phyloP scores from a whole-genome alignment of 2,329 filamentous ascomycete genomes.

The Xylariaceae sp. region DNA sequence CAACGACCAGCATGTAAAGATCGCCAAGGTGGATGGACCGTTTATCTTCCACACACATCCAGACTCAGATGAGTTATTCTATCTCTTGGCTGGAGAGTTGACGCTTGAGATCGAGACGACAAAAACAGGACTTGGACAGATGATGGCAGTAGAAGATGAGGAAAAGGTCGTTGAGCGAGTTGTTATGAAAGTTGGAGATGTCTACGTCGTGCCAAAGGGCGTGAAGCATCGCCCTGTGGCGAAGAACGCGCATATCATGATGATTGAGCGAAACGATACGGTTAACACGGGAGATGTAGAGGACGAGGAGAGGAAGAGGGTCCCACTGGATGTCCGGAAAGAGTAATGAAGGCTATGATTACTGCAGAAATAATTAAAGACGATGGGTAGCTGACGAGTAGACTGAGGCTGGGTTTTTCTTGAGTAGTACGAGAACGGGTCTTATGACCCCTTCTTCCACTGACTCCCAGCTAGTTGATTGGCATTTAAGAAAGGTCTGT shows the following conservation, averaged over 20 bases:
- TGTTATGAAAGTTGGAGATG: slow-evolving; percentile 12
- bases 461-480: too few species aligned
- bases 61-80: slow-evolving; percentile 18
- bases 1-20: slow-evolving; percentile 19
- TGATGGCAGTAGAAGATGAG: background rate
- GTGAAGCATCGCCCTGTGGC: slow-evolving; percentile 16
- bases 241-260: slow-evolving; percentile 9
- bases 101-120: slow-evolving; percentile 13
- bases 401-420: too few species aligned
- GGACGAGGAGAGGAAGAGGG: slow-evolving; percentile 7
- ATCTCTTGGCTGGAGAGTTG: slow-evolving; percentile 12
- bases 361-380: too few species aligned
- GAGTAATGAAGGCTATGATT: too few species aligned
- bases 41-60: slow-evolving; percentile 19
- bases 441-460: too few species aligned
- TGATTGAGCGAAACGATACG: slow-evolving; percentile 12
- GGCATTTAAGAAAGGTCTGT: too few species aligned
- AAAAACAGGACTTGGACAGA: background rate
- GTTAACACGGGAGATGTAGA: slow-evolving; percentile 13
- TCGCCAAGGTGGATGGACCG: slow-evolving; percentile 7
- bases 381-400: too few species aligned
- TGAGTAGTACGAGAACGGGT: too few species aligned
- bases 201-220: slow-evolving; percentile 10
- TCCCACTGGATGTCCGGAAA: slow-evolving; percentile 2
- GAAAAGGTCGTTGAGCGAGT: slow-evolving; percentile 2